Conservation (phyloP, 176 grass and related monocot species). For the Carex kokanica region DNA sequence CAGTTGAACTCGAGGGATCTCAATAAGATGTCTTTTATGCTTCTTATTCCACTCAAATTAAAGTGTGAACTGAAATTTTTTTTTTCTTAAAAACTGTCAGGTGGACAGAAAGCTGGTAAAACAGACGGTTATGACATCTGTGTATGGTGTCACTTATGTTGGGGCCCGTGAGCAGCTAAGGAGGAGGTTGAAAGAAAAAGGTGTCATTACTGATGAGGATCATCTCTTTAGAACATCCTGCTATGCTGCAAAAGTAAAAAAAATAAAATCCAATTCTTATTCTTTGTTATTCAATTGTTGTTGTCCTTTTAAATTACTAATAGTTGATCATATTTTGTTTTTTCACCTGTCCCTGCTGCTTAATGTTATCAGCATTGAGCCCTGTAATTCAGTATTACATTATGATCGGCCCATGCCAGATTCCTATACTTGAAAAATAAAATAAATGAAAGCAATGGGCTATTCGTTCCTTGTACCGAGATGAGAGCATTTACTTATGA, state of each 20-base stretch:
- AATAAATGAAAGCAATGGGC: neutral
- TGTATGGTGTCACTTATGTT: constrained; percentile 93
- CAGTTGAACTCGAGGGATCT: neutral
- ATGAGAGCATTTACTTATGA: neutral
- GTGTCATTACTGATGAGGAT: constrained; percentile 44
- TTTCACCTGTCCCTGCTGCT: neutral
- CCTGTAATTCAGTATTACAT: neutral
- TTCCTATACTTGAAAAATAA: neutral
- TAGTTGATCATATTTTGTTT: neutral
- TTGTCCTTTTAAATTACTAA: neutral
- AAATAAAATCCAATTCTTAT: neutral
- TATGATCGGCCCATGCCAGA: neutral
- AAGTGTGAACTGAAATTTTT: neutral
- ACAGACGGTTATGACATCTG: constrained; percentile 99
- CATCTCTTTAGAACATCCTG: constrained; percentile 61
- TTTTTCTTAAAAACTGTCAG: constrained; percentile 32
- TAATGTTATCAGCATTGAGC: neutral
- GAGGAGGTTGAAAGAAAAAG: constrained; percentile 86
- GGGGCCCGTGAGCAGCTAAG: constrained; percentile 98
- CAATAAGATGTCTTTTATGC: neutral
- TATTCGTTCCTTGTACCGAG: neutral
- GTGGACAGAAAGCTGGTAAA: constrained; percentile 98
- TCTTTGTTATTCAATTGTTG: constrained; percentile 6
- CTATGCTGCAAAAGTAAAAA: constrained; percentile 86
- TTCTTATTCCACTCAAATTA: constrained; percentile 10